Base-by-base conservation (phyloP, 441 rosid species). In the Pelargonium cotyledonis region DNA sequence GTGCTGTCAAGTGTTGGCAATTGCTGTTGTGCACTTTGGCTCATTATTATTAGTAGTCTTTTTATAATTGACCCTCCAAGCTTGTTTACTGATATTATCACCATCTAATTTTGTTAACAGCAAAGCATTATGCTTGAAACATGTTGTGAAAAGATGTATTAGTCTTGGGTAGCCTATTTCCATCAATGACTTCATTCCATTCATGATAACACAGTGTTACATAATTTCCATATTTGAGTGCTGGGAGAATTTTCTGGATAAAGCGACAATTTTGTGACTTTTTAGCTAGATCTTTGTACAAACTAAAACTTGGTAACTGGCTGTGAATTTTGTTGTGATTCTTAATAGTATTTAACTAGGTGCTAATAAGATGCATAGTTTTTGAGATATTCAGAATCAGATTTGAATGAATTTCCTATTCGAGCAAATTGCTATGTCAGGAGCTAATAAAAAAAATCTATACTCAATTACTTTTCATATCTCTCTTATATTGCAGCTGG, bases 401-500 rank as follows among this genome's bases (percentile, higher is more conserved):
- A 35, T 35, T 35, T 35, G 40, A 35, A 18, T 68, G 47, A 67
- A 53, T 47, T 72, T 75, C 16, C 58, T 51, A 51, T 35, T 35
- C 1, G 40, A 35, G 40, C 2, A 7, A 35, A 35, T 35, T 51
- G 58, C 58, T 12, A 15, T 51, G 15, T 51, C 58, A n/a, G 4
- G 18, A 14, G 15, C 19, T 51, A 15, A n/a, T 15, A n/a, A n/a
- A 6, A 51, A 51, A n/a, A 12, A n/a, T 51, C 18, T 14, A 51
- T 15, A 51, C 12, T 51, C 18, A 51, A 0, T 57, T 57, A 1
- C 8, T 10, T 57, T 57, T 11, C 19, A 57, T 57, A 11, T 18
- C 63, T 73, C 69, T 14, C 46, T 73, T 31, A 47, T 53, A 40
- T 26, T 40, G 66, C 84, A 95, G 98, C 90, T 77, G 92, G 95